These are phyloP conservation scores for Saccharum officinarum DNA, from an alignment of 176 grass and related monocot genomes.

Conservation along the genomic window DNA sequence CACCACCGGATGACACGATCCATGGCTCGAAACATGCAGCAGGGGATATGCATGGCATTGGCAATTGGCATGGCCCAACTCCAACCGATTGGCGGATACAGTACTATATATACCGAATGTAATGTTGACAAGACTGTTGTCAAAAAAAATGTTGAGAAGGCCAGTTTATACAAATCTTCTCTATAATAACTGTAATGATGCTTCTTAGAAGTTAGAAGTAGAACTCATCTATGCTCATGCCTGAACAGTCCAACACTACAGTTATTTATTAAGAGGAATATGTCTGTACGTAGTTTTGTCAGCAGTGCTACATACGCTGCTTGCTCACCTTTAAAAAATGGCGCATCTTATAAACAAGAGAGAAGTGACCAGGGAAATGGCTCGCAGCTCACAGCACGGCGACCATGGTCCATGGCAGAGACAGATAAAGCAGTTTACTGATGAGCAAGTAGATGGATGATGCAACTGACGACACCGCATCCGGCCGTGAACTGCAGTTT, in stretches of 20 bases:
- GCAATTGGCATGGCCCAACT: not conserved
- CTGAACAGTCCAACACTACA: not conserved
- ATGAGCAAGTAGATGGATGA: not conserved
- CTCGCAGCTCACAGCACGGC: not conserved
- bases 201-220: not conserved
- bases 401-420: not conserved
- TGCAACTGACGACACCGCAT: conserved; percentile 13
- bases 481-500: not conserved
- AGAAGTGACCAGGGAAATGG: not conserved
- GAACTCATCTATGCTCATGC: too few species aligned
- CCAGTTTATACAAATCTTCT: not conserved
- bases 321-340: not conserved
- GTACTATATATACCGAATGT: not conserved
- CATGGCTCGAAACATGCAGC: not conserved
- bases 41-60: not conserved
- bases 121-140: too few species aligned
- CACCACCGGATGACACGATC: not conserved
- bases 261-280: not conserved
- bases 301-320: too few species aligned
- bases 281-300: not conserved
- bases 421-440: not conserved
- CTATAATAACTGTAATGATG: not conserved
- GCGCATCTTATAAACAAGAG: not conserved
- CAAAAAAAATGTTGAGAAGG: not conserved
- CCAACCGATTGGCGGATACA: not conserved